Percentiles rank a stretch among this genome's conserved stretches.
These are phyloP conservation scores for Chaetomium tenue DNA, from an alignment of 495 filamentous ascomycete genomes.

Conservation along the genomic window DNA sequence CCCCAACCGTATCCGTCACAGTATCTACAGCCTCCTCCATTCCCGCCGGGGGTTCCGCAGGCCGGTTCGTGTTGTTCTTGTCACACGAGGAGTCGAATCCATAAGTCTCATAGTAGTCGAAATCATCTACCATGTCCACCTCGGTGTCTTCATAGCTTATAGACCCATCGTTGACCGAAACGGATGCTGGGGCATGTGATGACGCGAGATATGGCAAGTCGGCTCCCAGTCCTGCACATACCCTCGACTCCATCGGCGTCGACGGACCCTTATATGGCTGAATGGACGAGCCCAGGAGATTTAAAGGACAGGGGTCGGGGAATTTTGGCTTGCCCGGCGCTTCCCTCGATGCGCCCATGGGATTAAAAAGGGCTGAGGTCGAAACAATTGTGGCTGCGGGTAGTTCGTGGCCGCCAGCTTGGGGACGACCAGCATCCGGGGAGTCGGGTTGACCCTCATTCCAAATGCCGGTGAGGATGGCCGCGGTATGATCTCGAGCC, in stretches of 20 bases:
- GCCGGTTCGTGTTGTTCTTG: neutral
- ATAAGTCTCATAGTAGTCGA: neutral
- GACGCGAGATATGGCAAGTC: slow-evolving; percentile 15
- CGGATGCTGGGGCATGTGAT: neutral
- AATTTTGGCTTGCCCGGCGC: slow-evolving; percentile 6
- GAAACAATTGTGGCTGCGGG: slow-evolving; percentile 14
- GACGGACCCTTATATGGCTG: slow-evolving; percentile 21
- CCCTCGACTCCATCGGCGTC: slow-evolving; percentile 20
- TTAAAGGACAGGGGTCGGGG: slow-evolving; percentile 17
- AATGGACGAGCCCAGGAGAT: slow-evolving; percentile 21
- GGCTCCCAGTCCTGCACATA: slow-evolving; percentile 25
- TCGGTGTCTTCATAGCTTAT: slow-evolving; percentile 18
- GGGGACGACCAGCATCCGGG: slow-evolving; percentile 29
- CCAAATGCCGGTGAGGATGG: slow-evolving; percentile 57
- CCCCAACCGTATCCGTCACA: slow-evolving; percentile 92
- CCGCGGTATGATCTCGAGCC: slow-evolving; percentile 49
- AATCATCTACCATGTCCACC: slow-evolving; percentile 12
- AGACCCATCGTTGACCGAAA: slow-evolving; percentile 30
- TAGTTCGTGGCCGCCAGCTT: slow-evolving; percentile 20
- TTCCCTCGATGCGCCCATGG: neutral
- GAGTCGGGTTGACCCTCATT: slow-evolving; percentile 61
- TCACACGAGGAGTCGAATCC: slow-evolving; percentile 11
- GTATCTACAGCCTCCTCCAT: slow-evolving; percentile 42
- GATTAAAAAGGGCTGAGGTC: slow-evolving; percentile 16
- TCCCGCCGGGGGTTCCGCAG: slow-evolving; percentile 3